Base-by-base conservation (phyloP, 495 filamentous ascomycete species). In the Opeltia flavorubescens region DNA sequence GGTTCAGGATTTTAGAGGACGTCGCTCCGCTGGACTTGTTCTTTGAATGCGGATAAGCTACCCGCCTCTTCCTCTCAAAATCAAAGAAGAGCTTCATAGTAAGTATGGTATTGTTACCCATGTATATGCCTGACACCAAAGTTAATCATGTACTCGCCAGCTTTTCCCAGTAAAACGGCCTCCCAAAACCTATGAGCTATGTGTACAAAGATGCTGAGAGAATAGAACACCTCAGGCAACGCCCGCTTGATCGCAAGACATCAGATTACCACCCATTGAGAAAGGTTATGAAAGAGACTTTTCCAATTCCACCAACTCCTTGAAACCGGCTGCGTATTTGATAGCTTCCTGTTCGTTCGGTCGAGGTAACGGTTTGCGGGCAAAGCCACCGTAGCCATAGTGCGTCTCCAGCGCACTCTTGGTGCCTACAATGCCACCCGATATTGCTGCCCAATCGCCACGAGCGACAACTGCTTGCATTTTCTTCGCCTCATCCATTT, bases 401-500 rank as follows among this genome's bases (percentile, higher is more conserved):
- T 77, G 80, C 25, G 71, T 67, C 60, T 87, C 69, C 55, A 95
- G 60, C 1, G 75, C 84, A 47, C 74, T 76, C 74, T 95, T 95
- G 53, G 85, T 84, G 24, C 83, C 86, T 13, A 93, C 76, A 47
- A 94, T 84, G 20, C 87, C 89, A 33, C 83, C 81, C 53, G 89
- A 77, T 54, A 93, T 94, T 17, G 82, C 81, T 15, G 74, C 78
- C 89, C 88, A 94, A 66, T 95, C 88, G 17, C 84, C 85, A 30
- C 78, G 68, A 9, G 86, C 83, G 28, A 94, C 76, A 34, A 89
- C 65, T 11, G 81, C 82, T 65, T 94, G 88, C 63, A 89, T 56
- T 54, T 74, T 74, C 61, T 80, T 73, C 0, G 89, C 86, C 57
- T 89, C 80, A 21, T 72, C 67, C 23, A 79, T 58, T 59, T 81